Evolutionary conservation across 371 early-diverging fungal species (phyloP).

Genomic region (Rhizopus microsporus): DNA sequence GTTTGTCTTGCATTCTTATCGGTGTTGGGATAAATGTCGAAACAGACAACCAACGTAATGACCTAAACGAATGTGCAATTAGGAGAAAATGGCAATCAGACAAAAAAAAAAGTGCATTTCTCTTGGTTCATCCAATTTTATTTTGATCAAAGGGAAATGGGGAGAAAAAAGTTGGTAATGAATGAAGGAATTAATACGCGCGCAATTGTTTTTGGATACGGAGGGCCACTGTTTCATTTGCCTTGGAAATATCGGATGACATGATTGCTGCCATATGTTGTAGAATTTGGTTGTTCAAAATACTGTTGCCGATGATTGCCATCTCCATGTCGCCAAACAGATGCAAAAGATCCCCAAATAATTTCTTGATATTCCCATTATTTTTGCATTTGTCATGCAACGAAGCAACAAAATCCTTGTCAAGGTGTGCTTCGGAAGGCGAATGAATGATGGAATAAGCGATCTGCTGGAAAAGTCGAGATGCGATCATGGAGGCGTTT

Average conservation of each 20-base stretch:
- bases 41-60: too few species aligned
- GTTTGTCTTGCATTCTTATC: too few species aligned
- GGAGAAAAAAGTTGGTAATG: too few species aligned
- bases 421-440: not conserved
- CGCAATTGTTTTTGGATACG: conserved; percentile 6
- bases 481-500: conserved; percentile 3
- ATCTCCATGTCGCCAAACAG: conserved; percentile 8
- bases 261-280: conserved; percentile 1
- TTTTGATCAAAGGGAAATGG: too few species aligned
- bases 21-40: too few species aligned
- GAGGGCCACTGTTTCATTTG: conserved; percentile 4
- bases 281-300: conserved; percentile 6
- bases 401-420: conserved; percentile 5
- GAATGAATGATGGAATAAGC: conserved; percentile 1
- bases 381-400: conserved; percentile 6
- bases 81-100: too few species aligned
- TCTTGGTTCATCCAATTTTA: too few species aligned
- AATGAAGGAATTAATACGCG: conserved; percentile 4
- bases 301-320: not conserved
- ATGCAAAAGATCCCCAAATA: conserved; percentile 3
- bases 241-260: not conserved
- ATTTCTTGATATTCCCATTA: conserved; percentile 5
- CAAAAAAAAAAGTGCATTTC: too few species aligned
- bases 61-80: too few species aligned
- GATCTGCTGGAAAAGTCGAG: conserved; percentile 7